Evolutionary conservation across 2,329 filamentous ascomycete species (phyloP), one percentile per base, ranked within the genome.

Genomic region (Dothistroma pini): DNA sequence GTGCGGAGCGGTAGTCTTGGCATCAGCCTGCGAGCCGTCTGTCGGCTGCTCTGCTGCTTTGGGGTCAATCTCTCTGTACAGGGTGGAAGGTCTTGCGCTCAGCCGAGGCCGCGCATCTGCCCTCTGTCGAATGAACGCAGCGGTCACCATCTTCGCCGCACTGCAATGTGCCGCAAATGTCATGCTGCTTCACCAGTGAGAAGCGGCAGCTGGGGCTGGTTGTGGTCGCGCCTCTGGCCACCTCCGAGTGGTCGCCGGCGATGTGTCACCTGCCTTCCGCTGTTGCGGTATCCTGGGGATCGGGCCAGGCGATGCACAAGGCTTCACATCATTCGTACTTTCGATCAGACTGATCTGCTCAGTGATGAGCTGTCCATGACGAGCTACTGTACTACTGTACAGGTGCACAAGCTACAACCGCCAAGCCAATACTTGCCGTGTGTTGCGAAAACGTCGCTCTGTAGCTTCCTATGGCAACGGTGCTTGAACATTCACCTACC

Each of bases 381-480:
- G 21, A 19, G 49, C 11, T 9, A 10, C 44, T 49, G 44, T 49
- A 11, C 11, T 9, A 10, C 44, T 49, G 44, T 49, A 11, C 44
- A 29, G 25, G 6, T 29, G 22, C 22, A 2, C 21, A 22, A 49
- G 38, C 54, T 49, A 56, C 38, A 29, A 10, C 38, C 22, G 54
- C 54, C 54, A 56, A 56, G 54, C 38, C 54, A 56, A 49, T 56
- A n/a, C 25, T 22, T 56, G 54, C 54, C 55, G 44, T 57, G 25
- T 49, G 47, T 35, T 57, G 25, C 55, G 41, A 32, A 11, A 29
- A 35, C n/a, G 10, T 51, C 54, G 25, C 29, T 47, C 29, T 56
- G 54, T 31, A 11, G 29, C 29, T 34, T 38, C 12, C 35, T 14
- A n/a, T n/a, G 4, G 32, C 21, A 19, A 44, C 14, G 9, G 11